These are phyloP conservation scores for Cicer pinnatifidum DNA, from an alignment of 306 rosid genomes.

Conservation along the genomic window DNA sequence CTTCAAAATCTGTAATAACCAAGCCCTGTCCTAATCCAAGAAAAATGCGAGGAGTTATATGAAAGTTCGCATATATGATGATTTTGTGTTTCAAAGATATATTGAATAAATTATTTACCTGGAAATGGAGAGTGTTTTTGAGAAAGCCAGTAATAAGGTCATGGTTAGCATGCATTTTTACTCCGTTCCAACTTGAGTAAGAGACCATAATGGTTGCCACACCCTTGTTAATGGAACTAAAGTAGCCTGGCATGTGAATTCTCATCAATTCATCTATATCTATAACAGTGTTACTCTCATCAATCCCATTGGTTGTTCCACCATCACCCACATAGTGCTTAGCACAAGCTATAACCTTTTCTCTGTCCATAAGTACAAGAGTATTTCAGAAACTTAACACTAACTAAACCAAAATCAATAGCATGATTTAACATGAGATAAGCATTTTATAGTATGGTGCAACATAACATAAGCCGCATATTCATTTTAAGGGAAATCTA, in stretches of 20 bases:
- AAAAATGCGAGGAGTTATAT: background rate
- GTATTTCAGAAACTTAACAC: conserved; percentile 35
- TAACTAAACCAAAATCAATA: conserved; percentile 20
- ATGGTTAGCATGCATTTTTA: conserved; percentile 55
- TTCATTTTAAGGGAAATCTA: no score
- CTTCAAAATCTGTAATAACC: conserved; percentile 60
- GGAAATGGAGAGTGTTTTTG: conserved; percentile 51
- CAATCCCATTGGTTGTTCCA: conserved; percentile 51
- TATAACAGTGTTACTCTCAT: conserved; percentile 49
- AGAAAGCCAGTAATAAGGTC: conserved; percentile 52
- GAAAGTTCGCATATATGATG: background rate
- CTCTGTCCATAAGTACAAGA: conserved; percentile 35
- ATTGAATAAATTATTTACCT: conserved; percentile 39
- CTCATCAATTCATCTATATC: conserved; percentile 45
- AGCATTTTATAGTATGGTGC: background rate
- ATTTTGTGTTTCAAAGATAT: background rate
- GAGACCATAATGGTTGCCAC: conserved; percentile 59
- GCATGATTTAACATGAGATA: background rate
- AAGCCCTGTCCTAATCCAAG: conserved; percentile 50
- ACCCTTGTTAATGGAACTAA: conserved; percentile 48
- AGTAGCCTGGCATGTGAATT: conserved; percentile 53
- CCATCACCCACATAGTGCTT: conserved; percentile 59
- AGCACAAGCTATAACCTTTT: conserved; percentile 52
- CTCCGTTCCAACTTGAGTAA: conserved; percentile 60
- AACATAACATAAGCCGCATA: background rate